These are phyloP conservation scores for Thecaphora thlaspeos DNA, from an alignment of 1,284 basidiomycete genomes.

Conservation along the genomic window DNA sequence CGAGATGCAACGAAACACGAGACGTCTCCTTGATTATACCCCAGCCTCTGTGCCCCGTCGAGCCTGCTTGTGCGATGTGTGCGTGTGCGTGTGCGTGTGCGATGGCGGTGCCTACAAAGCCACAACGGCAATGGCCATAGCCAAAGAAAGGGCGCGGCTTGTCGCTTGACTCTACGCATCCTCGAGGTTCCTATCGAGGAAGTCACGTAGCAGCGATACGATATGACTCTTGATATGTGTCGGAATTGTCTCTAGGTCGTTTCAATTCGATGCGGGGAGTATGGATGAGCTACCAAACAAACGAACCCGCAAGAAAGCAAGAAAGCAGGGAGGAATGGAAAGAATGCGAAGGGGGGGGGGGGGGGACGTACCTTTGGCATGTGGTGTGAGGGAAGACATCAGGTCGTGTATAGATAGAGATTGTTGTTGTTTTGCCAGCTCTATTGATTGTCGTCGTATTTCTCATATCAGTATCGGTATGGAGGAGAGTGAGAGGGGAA, in stretches of 20 bases:
- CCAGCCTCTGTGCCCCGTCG: neutral
- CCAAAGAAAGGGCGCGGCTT: no score
- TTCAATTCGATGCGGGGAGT: neutral
- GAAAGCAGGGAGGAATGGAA: neutral
- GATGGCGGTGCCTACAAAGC: no score
- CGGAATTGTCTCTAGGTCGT: slow-evolving; percentile 22
- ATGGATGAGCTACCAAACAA: no score
- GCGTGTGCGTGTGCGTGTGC: no score
- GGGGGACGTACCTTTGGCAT: slow-evolving; percentile 30
- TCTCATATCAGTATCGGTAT: no score
- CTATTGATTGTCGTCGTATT: no score
- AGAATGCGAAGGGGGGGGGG: no score
- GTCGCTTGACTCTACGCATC: slow-evolving; percentile 21
- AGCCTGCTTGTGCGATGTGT: neutral
- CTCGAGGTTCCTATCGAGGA: slow-evolving; percentile 38
- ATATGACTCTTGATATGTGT: slow-evolving; percentile 29
- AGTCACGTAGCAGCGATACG: slow-evolving; percentile 31
- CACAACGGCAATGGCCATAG: no score
- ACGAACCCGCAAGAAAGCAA: no score
- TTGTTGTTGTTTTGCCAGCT: no score
- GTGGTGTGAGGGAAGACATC: slow-evolving; percentile 8
- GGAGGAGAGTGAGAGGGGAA: no score
- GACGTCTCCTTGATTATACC: neutral
- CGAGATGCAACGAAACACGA: neutral
- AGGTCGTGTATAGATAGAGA: no score